These are phyloP conservation scores for Protomyces arabidopsidicola DNA, from an alignment of 1,139 yeast species.

Conservation along the genomic window DNA sequence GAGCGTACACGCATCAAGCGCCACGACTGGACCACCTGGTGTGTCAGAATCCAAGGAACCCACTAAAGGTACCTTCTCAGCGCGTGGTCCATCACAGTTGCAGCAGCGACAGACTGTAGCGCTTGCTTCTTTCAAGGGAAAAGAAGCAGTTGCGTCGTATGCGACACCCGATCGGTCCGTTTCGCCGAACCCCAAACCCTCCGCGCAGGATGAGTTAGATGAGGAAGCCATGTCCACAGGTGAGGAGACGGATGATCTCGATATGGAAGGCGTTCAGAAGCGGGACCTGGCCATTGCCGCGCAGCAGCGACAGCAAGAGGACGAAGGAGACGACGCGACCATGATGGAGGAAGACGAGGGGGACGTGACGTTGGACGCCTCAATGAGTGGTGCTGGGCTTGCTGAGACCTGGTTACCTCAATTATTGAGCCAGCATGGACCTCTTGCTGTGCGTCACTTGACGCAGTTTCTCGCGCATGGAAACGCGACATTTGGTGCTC, in stretches of 20 bases:
- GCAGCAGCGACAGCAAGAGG: background rate
- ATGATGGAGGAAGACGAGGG: background rate
- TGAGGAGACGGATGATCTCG: slow-evolving; percentile 22
- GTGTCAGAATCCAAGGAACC: background rate
- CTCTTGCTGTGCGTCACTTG: slow-evolving; percentile 83
- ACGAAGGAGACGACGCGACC: background rate
- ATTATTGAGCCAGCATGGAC: slow-evolving; percentile 54
- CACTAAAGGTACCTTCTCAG: background rate
- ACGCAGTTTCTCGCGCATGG: slow-evolving; percentile 71
- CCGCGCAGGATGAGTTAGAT: background rate
- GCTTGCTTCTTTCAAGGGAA: background rate
- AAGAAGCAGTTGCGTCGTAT: background rate
- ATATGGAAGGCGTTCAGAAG: slow-evolving; percentile 7
- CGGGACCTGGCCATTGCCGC: background rate
- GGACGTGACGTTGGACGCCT: slow-evolving; percentile 7
- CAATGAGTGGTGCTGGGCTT: slow-evolving; percentile 9
- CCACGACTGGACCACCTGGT: background rate
- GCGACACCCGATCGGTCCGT: slow-evolving; percentile 23
- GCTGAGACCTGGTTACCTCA: slow-evolving; percentile 16
- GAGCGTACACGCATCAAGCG: background rate
- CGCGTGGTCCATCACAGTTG: background rate
- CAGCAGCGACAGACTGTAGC: background rate
- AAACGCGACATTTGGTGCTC: slow-evolving; percentile 71
- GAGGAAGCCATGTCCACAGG: slow-evolving; percentile 4
- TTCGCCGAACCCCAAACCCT: slow-evolving; percentile 4